Base-by-base conservation (phyloP, 495 filamentous ascomycete genomes). In the Physcia stellaris region DNA sequence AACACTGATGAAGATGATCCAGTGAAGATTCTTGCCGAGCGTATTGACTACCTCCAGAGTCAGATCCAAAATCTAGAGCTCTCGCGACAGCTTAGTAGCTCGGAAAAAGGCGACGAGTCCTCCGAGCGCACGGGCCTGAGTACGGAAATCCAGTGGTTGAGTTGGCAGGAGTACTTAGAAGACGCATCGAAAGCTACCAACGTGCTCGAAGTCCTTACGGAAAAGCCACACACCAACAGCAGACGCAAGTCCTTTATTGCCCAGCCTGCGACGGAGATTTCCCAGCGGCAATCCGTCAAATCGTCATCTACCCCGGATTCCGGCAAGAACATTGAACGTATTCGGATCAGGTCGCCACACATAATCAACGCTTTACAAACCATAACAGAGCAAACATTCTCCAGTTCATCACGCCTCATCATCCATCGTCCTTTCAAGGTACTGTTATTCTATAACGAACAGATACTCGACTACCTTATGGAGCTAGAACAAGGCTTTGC, bases 341-440 rank as follows among this genome's bases (percentile, higher is more conserved):
- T 54, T 3, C 42, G 51, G 12, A 49, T 54, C 24, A 42, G 45
- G 35, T 52, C 51, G 1, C 20, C 24, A 13, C 41, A 47, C 35
- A 48, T 56, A 32, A 26, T 51, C 39, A 41, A 29, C 26, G 38
- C 43, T 12, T 28, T 46, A 21, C 43, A 46, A 27, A n/a, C 20
- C 11, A 29, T 46, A 13, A 41, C 38, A 15, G 33, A 46, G 24
- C 41, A 41, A 29, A 51, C 45, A 16, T 44, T 54, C 18, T 33
- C 37, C 6, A 50, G 12, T 20, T 15, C 26, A 4, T 32, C 40
- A 11, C 44, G 48, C 26, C 37, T 52, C 15, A 50, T 50, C 18
- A 42, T 50, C 16, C 43, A 46, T 24, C 33, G 49, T 9, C 49
- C 49, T 4, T 55, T 46, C 43, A 55, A 52, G 27, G 38, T 42